Evolutionary conservation across 2,329 filamentous ascomycete species (phyloP).

Genomic region (Dactylellina parvicollis): DNA sequence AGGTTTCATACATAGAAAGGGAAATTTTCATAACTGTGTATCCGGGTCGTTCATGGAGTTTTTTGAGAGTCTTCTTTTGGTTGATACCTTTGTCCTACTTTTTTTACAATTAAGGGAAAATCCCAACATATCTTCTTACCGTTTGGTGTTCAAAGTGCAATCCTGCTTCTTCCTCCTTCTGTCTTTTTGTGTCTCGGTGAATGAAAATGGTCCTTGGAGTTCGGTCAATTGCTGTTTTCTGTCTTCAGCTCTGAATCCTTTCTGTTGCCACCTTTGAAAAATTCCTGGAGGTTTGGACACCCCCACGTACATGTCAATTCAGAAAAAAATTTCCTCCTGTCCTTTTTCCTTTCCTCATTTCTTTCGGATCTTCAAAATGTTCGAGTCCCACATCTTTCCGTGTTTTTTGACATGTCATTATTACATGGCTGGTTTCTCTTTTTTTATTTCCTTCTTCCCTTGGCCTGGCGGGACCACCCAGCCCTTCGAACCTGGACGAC

Average conservation of each 20-base stretch:
- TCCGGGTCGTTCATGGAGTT: conserved; percentile 38
- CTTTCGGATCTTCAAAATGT: conserved; percentile 7
- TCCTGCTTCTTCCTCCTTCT: conserved; percentile 8
- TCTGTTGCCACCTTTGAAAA: not conserved
- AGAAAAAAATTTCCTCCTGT: too few species aligned
- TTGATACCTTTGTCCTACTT: conserved; percentile 47
- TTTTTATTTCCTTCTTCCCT: conserved; percentile 15
- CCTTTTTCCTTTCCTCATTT: conserved; percentile 1
- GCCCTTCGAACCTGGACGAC: not conserved
- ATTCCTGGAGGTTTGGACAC: not conserved
- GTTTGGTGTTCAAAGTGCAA: conserved; percentile 1
- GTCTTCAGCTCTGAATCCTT: not conserved
- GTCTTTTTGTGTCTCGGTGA: conserved; percentile 12
- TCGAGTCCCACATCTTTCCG: not conserved
- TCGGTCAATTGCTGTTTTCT: conserved; percentile 21
- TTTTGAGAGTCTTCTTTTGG: conserved; percentile 24
- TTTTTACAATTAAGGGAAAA: conserved; percentile 16
- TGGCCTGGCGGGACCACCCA: conserved; percentile 12
- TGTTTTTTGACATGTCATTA: conserved; percentile 9
- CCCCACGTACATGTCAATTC: not conserved
- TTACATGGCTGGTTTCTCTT: conserved; percentile 8
- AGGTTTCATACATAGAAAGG: conserved; percentile 46
- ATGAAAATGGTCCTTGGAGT: conserved; percentile 37
- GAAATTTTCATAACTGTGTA: conserved; percentile 29
- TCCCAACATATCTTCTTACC: conserved; percentile 9